phyloP scores from a whole-genome alignment of 495 filamentous ascomycete species.

The Letharia columbiana region DNA sequence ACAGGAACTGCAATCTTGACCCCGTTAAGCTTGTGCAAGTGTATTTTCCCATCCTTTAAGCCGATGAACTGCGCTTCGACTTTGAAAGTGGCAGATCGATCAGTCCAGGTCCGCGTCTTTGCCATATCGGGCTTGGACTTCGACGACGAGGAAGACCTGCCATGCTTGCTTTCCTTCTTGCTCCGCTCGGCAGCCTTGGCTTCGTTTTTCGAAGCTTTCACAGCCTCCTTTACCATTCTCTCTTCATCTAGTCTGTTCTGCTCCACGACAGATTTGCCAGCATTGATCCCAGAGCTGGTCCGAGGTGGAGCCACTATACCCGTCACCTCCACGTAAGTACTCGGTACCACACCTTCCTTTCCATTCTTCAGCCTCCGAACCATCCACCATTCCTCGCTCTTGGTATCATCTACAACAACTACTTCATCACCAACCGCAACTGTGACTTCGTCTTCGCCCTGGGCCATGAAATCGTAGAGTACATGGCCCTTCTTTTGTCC shows the following conservation, averaged over 20 bases:
- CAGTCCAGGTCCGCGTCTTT: constrained; percentile 87
- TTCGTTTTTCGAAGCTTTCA: constrained; percentile 50
- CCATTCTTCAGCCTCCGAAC: constrained; percentile 83
- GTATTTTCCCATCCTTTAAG: constrained; percentile 88
- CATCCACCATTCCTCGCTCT: constrained; percentile 98
- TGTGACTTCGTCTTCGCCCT: constrained; percentile 93
- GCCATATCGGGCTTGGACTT: constrained; percentile 77
- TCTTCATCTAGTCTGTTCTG: constrained; percentile 80
- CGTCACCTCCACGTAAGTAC: constrained; percentile 85
- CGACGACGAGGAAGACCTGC: constrained; percentile 36
- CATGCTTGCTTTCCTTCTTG: constrained; percentile 56
- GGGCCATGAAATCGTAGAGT: constrained; percentile 91
- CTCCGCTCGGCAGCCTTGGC: constrained; percentile 55
- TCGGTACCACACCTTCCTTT: constrained; percentile 95
- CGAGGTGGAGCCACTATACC: constrained; percentile 46
- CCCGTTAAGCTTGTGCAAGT: constrained; percentile 94
- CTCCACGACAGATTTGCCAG: constrained; percentile 64
- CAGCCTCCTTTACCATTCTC: constrained; percentile 65
- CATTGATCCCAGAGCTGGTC: constrained; percentile 47
- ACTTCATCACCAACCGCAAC: constrained; percentile 88
- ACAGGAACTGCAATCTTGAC: constrained; percentile 97
- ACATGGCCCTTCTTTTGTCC: constrained; percentile 75
- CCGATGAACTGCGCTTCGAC: constrained; percentile 97
- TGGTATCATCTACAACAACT: constrained; percentile 75
- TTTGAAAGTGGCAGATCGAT: constrained; percentile 88